Evolutionary conservation across 1,284 basidiomycete species (phyloP), one percentile per base, ranked within the genome.

Genomic region (Ustilago crameri): DNA sequence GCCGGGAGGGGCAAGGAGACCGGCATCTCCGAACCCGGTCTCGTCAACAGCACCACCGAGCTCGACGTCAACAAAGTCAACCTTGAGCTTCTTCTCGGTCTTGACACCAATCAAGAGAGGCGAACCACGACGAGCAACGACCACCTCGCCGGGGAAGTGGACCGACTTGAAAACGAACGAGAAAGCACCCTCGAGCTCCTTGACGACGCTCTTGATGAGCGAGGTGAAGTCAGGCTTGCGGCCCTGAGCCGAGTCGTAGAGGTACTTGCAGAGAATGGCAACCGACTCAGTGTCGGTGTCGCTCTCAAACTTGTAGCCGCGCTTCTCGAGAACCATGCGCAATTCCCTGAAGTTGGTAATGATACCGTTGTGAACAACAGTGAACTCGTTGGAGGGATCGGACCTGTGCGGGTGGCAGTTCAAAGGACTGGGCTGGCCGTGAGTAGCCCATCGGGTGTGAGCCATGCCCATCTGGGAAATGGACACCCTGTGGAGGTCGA

Each of bases 391-490:
- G 54, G 73, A 88, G 34, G 88, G 86, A 83, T 97, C 94, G 37
- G 91, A 93, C 77, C 91, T 90, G 83, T 98, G 90, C 63, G 96
- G 96, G 85, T 99, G 96, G 86, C 95, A 98, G 87, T 98, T 99
- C 79, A 88, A 84, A 53, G 90, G 88, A 27, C 90, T 91, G 3
- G 82, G 85, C 50, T 91, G 90, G 66, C 96, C 96, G 84, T 99
- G 96, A n/a, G 96, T 99, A 3, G 96, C 96, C 96, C 96, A 99
- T 72, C 96, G 93, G 17, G 96, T 99, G 87, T 99, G 96, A 24
- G 95, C 96, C 86, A 99, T 98, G 51, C 93, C 93, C 51, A 94
- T 93, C 85, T 97, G 95, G 51, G 90, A 90, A 62, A 93, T 84
- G 84, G 91, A 92, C 34, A 89, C 88, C 87, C 93, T 95, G 83